Base-by-base conservation (phyloP, 2,329 filamentous ascomycete genomes). In the Fusarium sp. region DNA sequence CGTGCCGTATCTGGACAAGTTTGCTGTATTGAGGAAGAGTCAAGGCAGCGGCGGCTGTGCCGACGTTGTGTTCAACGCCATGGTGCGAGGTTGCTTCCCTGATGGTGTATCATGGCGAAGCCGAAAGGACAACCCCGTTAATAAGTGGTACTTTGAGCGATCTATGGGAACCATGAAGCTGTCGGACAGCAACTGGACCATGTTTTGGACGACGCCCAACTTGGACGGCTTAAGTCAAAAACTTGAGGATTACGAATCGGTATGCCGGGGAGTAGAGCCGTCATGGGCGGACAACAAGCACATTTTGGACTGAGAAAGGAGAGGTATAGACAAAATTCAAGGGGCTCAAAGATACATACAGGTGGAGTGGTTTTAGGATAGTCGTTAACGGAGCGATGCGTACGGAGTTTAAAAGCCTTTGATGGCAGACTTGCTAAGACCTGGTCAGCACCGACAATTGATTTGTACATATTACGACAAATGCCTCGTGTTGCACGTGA, bases 121-220 rank as follows among this genome's bases (percentile, higher is more conserved):
- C 73, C 83, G 95, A 47, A 90, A 90, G 72, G 87, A 93, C 73
- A 98, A 99, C 72, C 94, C 93, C 0, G 95, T 99, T 5, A 99
- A 99, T 74, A 97, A 97, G 74, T 99, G 95, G 95, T 99, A 99
- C 75, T 97, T 98, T 77, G 95, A 99, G 77, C 84, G 95, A 43
- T 92, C 91, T 3, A 80, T 85, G 43, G 95, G 95, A 0, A 93
- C 89, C 3, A 91, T 89, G 83, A 95, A 96, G 78, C 78, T 99
- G 34, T 82, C 85, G 1, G 87, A 85, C n/a, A 91, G 86, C 41
- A 89, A 93, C 68, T 99, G 95, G 95, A 92, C 93, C 4, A 97
- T 98, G 93, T 99, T 99, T 73, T 99, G 95, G 93, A 99, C 95
- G 2, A 95, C 91, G 1, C 82, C 85, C 1, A 85, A 86, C 42